A percentile compares a stretch with the other conserved stretches of the same genome.
Conservation (phyloP, 106 monocot genomes). For the Apostasia shenzhenica region DNA sequence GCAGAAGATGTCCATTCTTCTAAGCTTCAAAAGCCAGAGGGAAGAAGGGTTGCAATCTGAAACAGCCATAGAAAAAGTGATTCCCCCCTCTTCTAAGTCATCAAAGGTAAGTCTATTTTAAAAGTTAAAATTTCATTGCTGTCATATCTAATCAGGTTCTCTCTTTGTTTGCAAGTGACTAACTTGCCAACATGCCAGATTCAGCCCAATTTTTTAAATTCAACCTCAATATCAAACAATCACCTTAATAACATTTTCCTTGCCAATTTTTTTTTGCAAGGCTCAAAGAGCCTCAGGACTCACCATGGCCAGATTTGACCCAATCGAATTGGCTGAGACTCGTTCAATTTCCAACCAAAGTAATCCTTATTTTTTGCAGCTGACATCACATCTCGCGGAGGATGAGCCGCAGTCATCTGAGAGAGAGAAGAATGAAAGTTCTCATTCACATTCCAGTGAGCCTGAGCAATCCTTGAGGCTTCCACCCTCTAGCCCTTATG, state of each 20-base stretch:
- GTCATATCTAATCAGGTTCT: neutral
- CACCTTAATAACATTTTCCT: too few relatives aligned
- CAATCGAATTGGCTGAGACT: too few relatives aligned
- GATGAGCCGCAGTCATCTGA: slow-evolving; percentile 6
- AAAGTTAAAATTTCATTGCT: neutral
- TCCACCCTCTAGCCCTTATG: slow-evolving; percentile 91
- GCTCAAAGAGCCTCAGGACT: neutral
- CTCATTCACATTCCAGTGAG: slow-evolving; percentile 26
- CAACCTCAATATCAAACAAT: too few relatives aligned
- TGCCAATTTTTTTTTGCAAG: neutral
- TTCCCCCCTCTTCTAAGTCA: slow-evolving; percentile 3
- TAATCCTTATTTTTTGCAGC: neutral
- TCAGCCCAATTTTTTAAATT: too few relatives aligned
- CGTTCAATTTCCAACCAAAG: too few relatives aligned
- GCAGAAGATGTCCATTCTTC: slow-evolving; percentile 90
- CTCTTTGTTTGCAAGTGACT: neutral
- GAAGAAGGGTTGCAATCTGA: neutral
- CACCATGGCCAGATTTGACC: neutral
- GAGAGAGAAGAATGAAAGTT: slow-evolving; percentile 9
- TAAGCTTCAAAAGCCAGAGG: slow-evolving; percentile 57
- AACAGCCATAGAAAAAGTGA: neutral
- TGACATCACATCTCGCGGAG: slow-evolving; percentile 10
- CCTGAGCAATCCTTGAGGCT: slow-evolving; percentile 68
- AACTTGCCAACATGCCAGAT: too few relatives aligned
- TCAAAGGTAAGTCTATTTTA: slow-evolving; percentile 21